A percentile compares a stretch with the other conserved stretches of the same genome.
Evolutionary conservation across 208 protist genomes (phyloP).

Genomic region (Trypanosomatidae sp.): DNA sequence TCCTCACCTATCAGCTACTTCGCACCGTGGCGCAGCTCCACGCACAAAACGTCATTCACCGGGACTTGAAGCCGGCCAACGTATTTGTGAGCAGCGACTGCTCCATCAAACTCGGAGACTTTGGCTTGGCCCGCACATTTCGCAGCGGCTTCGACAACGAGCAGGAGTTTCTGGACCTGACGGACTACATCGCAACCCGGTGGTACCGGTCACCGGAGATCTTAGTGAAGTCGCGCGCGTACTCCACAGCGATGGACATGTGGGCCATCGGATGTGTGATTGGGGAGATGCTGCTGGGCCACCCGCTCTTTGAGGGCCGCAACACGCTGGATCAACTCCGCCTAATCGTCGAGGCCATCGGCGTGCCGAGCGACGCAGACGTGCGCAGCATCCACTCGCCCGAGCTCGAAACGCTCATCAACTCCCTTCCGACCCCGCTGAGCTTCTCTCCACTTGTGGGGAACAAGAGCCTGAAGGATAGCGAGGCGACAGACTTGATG

Average conservation of each 20-base stretch:
- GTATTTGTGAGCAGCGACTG: conserved; percentile 94
- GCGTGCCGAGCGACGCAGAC: conserved; percentile 85
- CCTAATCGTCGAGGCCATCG: conserved; percentile 91
- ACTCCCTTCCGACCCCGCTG: conserved; percentile 68
- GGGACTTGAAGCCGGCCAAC: conserved; percentile 94
- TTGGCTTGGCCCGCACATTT: conserved; percentile 96
- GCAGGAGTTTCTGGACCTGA: conserved; percentile 76
- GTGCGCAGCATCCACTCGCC: conserved; percentile 87
- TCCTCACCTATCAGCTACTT: conserved; percentile 96
- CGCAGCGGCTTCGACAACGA: conserved; percentile 31
- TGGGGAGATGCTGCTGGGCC: conserved; percentile 92
- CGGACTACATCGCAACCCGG: conserved; percentile 96
- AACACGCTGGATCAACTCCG: conserved; percentile 97
- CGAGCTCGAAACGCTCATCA: conserved; percentile 90
- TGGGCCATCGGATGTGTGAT: conserved; percentile 99
- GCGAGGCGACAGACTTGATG: conserved; percentile 86
- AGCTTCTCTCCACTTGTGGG: conserved; percentile 15
- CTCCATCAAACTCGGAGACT: conserved; percentile 96
- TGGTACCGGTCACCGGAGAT: conserved; percentile 99
- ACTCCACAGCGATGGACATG: conserved; percentile 98
- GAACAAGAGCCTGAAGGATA: conserved; percentile 68
- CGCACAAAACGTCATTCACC: conserved; percentile 84
- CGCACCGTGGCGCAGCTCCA: conserved; percentile 95
- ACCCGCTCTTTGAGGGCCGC: conserved; percentile 94
- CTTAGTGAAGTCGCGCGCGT: conserved; percentile 93